Percentiles rank a stretch among this genome's conserved stretches.
These are phyloP conservation scores for Linum tenue DNA, from an alignment of 345 rosid species.

Conservation along the genomic window DNA sequence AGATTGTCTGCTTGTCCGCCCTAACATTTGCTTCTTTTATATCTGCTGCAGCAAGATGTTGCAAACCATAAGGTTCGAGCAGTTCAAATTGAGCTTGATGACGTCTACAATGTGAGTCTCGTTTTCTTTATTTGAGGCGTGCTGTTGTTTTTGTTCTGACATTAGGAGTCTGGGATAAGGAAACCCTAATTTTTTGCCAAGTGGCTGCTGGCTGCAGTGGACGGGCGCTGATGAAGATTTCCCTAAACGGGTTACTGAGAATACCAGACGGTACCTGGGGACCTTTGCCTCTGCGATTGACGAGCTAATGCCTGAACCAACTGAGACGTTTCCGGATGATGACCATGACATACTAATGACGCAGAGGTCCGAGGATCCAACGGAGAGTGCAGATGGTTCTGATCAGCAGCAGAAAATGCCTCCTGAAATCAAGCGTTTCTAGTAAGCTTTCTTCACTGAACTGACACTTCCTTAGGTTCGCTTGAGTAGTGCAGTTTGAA, in stretches of 20 bases:
- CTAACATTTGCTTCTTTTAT: not conserved
- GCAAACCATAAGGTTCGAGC: constrained; percentile 71
- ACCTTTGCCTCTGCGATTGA: constrained; percentile 69
- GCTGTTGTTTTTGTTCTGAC: not conserved
- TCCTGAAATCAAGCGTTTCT: constrained; percentile 76
- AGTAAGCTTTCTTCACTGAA: constrained; percentile 36
- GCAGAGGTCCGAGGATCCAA: constrained; percentile 69
- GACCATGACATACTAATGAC: constrained; percentile 84
- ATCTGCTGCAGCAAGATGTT: constrained; percentile 62
- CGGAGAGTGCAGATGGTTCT: constrained; percentile 46
- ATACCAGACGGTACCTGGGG: constrained; percentile 78
- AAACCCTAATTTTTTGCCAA: constrained; percentile 10
- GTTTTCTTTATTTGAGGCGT: not conserved
- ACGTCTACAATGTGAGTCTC: constrained; percentile 55
- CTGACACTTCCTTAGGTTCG: not conserved
- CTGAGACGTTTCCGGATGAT: constrained; percentile 78
- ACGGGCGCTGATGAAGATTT: constrained; percentile 64
- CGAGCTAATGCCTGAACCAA: constrained; percentile 78
- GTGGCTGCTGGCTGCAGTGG: constrained; percentile 29
- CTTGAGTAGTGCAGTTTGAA: not conserved
- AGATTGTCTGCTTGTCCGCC: not conserved
- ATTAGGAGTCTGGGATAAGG: not conserved
- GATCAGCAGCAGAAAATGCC: constrained; percentile 80
- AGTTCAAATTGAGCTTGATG: constrained; percentile 71
- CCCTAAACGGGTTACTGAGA: constrained; percentile 61